phyloP scores from a whole-genome alignment of 306 rosid species.

The Prunus kanzakura region DNA sequence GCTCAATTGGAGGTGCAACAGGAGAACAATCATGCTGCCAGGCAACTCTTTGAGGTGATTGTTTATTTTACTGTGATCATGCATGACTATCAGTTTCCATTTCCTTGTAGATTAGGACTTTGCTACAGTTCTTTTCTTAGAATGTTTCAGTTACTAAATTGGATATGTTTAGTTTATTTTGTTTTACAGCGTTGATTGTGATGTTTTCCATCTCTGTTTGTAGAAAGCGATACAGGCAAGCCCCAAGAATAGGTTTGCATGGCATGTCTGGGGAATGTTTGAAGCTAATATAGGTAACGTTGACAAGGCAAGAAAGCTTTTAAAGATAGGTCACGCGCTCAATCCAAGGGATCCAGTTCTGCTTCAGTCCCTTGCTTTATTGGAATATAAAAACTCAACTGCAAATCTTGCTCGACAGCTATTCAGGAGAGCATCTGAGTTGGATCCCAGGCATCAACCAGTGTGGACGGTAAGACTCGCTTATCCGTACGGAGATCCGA shows the following conservation, averaged over 20 bases:
- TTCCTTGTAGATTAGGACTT: background rate
- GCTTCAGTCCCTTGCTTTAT: conserved; percentile 90
- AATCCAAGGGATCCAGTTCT: conserved; percentile 95
- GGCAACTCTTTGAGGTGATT: conserved; percentile 81
- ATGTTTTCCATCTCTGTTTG: conserved; percentile 16
- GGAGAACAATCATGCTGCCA: conserved; percentile 63
- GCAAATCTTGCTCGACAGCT: conserved; percentile 79
- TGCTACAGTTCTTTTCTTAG: background rate
- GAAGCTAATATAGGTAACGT: conserved; percentile 76
- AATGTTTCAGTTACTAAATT: conserved; percentile 5
- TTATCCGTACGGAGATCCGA: background rate
- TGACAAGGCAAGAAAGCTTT: conserved; percentile 72
- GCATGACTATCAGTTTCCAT: background rate
- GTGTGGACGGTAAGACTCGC: conserved; percentile 82
- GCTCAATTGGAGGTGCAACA: conserved; percentile 91
- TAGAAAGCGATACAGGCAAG: conserved; percentile 91
- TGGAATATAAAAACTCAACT: conserved; percentile 78
- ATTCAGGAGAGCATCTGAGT: conserved; percentile 80
- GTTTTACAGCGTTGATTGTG: conserved; percentile 3
- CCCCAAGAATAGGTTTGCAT: conserved; percentile 91
- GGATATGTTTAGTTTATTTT: background rate
- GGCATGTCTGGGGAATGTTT: conserved; percentile 98
- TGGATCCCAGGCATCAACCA: conserved; percentile 94
- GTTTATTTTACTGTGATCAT: background rate
- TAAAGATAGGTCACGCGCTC: conserved; percentile 80